Base-by-base conservation (phyloP, 257 asterid species). In the Paraleonurus japonicus region DNA sequence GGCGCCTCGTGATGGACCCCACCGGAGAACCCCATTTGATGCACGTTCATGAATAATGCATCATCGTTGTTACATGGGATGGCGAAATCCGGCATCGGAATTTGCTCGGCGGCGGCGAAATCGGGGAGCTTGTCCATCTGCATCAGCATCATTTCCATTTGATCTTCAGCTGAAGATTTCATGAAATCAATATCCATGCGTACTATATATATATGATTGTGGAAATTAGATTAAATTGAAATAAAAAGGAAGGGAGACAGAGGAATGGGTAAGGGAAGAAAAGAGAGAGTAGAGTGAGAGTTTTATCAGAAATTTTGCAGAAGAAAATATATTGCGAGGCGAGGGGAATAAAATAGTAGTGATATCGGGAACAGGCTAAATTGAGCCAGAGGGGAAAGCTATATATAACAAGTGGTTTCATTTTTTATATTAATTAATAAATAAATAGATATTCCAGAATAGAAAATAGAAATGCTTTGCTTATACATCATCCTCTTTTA, bases 71-170 rank as follows among this genome's bases (percentile, higher is more conserved):
- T 50, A 7, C 48, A 26, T 1, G 43, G 4, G 5, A 35, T 13
- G 53, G 65, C 11, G 63, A 81, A 83, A 11, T 86, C 92, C 79
- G 80, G 74, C 28, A 70, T 63, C 15, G 86, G 82, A 12, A 79
- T 67, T 1, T 84, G 80, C 4, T 24, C 30, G 43, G 61, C 57
- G 5, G 79, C 78, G 27, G 82, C 53, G 48, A 84, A 86, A 20
- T 86, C 90, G 0, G 89, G 87, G 3, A 89, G 88, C 72, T 89
- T 92, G 45, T 89, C 95, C 90, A 89, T 82, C 74, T 92, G 94
- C 92, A 91, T 84, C 87, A 89, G 72, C 96, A 89, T 92, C 96
- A 89, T 76, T 26, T 88, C 95, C 82, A 88, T 83, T 67, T 90
- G 96, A 61, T 89, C 96, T 69, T 86, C 89, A 47, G 82, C 75